These are phyloP conservation scores for Hansenula sp. DNA, from an alignment of 1,139 yeast genomes.

Conservation along the genomic window DNA sequence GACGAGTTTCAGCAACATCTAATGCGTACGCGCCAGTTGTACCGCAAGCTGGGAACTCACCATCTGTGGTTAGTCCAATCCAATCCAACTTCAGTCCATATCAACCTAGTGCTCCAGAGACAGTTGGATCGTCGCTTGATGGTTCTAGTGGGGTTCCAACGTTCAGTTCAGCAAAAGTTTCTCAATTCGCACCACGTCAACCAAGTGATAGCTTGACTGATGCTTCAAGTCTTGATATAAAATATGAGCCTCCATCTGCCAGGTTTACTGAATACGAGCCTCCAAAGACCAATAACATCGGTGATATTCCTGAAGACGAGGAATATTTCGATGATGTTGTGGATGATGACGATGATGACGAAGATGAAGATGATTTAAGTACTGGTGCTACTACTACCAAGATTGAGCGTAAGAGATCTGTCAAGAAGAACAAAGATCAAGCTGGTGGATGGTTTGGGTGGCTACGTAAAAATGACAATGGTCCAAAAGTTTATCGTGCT, in stretches of 20 bases:
- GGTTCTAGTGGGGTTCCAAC: conserved; percentile 5
- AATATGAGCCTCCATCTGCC: conserved; percentile 21
- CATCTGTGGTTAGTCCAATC: not conserved
- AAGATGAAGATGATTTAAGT: conserved; percentile 33
- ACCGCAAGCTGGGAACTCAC: not conserved
- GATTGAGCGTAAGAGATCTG: conserved; percentile 13
- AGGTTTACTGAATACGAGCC: conserved; percentile 8
- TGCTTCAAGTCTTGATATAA: conserved; percentile 14
- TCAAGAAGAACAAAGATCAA: conserved; percentile 21
- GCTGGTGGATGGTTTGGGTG: conserved; percentile 41
- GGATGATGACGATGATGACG: conserved; percentile 37
- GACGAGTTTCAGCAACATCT: not conserved
- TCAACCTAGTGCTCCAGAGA: conserved; percentile 8
- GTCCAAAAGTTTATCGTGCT: conserved; percentile 75
- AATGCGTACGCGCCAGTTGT: conserved; percentile 7
- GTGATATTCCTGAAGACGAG: conserved; percentile 20
- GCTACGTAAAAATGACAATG: conserved; percentile 43
- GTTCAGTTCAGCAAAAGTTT: conserved; percentile 4
- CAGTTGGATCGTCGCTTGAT: not conserved
- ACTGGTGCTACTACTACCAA: conserved; percentile 5
- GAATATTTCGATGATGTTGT: conserved; percentile 39
- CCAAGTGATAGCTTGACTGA: conserved; percentile 3
- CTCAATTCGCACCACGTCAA: conserved; percentile 9
- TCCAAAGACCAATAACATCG: conserved; percentile 10
- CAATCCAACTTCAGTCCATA: conserved; percentile 17